These are phyloP conservation scores for Fusarium sp. DNA, from an alignment of 2,329 filamentous ascomycete species.

Conservation along the genomic window DNA sequence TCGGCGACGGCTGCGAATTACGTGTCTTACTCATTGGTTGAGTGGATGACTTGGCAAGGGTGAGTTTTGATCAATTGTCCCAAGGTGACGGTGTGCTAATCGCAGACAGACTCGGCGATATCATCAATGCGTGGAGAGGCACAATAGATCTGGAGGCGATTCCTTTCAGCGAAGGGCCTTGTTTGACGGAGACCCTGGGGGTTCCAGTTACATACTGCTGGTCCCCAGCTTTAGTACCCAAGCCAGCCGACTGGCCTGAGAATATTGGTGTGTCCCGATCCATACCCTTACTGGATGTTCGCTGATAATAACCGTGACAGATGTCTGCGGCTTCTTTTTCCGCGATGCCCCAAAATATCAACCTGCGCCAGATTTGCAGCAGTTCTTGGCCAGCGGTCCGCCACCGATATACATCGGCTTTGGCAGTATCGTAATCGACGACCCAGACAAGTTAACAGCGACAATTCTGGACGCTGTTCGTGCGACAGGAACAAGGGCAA, in stretches of 20 bases:
- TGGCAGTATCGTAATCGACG: constrained; percentile 76
- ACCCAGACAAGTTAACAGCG: constrained; percentile 70
- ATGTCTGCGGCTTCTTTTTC: constrained; percentile 72
- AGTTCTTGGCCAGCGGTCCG: constrained; percentile 65
- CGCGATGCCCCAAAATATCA: constrained; percentile 64
- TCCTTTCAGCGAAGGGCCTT: constrained; percentile 66
- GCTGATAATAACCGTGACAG: not conserved
- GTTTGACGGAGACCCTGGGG: constrained; percentile 71
- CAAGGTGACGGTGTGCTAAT: rapidly evolving
- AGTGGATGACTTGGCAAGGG: constrained; percentile 82
- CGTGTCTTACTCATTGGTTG: constrained; percentile 75
- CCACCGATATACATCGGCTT: constrained; percentile 76
- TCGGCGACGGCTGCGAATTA: constrained; percentile 64
- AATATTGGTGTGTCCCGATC: constrained; percentile 58
- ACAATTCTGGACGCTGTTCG: constrained; percentile 74
- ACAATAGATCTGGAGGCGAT: constrained; percentile 9
- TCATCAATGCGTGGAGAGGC: constrained; percentile 32
- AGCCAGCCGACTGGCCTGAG: constrained; percentile 70
- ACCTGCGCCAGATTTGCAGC: constrained; percentile 61
- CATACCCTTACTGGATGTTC: rapidly evolving
- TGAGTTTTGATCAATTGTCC: not conserved
- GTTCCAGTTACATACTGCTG: constrained; percentile 84
- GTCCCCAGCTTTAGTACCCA: constrained; percentile 73
- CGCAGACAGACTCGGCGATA: constrained; percentile 17
- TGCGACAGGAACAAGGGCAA: constrained; percentile 68